These are phyloP conservation scores for Fusarium aywerte DNA, from an alignment of 2,329 filamentous ascomycete genomes.

Conservation along the genomic window DNA sequence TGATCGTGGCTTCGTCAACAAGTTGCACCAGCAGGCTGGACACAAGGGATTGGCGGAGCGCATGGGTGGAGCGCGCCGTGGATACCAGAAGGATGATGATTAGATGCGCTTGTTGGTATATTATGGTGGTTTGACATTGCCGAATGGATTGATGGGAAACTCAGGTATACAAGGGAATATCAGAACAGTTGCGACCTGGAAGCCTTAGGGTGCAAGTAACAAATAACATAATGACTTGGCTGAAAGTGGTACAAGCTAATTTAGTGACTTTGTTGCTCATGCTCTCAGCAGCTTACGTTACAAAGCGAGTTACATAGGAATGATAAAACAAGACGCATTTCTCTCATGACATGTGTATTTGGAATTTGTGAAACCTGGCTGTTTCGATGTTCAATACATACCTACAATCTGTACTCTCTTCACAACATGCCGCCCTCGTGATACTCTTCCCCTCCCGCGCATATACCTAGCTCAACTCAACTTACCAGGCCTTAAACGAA, in stretches of 20 bases:
- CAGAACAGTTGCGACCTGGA: background rate
- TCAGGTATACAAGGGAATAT: background rate
- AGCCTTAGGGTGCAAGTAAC: background rate
- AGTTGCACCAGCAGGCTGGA: constrained; percentile 68
- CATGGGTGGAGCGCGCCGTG: constrained; percentile 60
- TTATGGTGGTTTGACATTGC: background rate
- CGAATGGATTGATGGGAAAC: background rate
- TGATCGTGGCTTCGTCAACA: constrained; percentile 72
- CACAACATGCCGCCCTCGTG: background rate
- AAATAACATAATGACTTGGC: background rate
- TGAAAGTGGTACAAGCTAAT: background rate
- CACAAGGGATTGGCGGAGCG: constrained; percentile 63
- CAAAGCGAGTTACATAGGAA: background rate
- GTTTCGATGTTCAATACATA: background rate
- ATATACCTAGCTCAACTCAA: background rate
- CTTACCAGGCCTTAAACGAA: no score
- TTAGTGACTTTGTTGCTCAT: background rate
- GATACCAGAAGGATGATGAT: constrained; percentile 60
- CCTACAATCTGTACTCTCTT: background rate
- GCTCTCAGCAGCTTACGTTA: background rate
- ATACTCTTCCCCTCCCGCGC: background rate
- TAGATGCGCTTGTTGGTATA: constrained; percentile 31
- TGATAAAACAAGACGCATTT: background rate
- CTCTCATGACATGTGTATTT: no score
- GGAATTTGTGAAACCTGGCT: background rate